Conservation (phyloP, 2,329 filamentous ascomycete genomes). For the Penicillium sp. region DNA sequence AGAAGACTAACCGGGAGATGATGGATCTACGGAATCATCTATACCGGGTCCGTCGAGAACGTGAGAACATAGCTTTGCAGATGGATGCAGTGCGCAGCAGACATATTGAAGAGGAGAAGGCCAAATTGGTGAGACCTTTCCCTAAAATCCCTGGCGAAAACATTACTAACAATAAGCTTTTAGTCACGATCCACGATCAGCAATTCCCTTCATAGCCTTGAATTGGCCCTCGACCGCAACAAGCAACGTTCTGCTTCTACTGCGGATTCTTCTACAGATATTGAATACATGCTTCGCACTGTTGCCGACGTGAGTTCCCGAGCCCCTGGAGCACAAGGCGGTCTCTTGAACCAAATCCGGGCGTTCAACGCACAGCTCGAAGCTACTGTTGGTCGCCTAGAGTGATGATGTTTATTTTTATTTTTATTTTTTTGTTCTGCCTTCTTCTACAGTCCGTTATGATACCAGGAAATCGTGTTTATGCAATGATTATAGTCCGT, state of each 20-base stretch:
- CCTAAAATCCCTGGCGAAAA: neutral
- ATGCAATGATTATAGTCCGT: neutral
- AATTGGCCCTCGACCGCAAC: slow-evolving; percentile 43
- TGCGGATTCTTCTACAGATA: slow-evolving; percentile 32
- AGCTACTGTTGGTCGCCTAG: slow-evolving; percentile 30
- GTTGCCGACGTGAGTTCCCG: slow-evolving; percentile 44
- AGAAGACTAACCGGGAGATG: slow-evolving; percentile 47
- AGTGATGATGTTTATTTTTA: slow-evolving; percentile 20
- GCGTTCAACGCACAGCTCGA: slow-evolving; percentile 48
- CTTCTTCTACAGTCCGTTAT: neutral
- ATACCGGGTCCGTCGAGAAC: slow-evolving; percentile 48
- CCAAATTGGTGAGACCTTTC: slow-evolving; percentile 32
- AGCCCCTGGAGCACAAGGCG: slow-evolving; percentile 41
- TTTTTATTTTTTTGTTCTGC: neutral
- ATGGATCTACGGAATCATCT: slow-evolving; percentile 49
- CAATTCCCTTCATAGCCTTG: slow-evolving; percentile 44
- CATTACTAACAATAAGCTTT: slow-evolving; percentile 11
- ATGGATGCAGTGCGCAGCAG: slow-evolving; percentile 51
- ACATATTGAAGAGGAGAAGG: slow-evolving; percentile 42
- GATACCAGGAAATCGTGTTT: slow-evolving; percentile 8
- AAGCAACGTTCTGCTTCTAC: slow-evolving; percentile 26
- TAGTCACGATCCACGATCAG: slow-evolving; percentile 44
- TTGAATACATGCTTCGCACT: slow-evolving; percentile 46
- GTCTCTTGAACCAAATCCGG: slow-evolving; percentile 43
- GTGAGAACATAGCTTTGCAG: slow-evolving; percentile 51